Conservation (phyloP, 768 basidiomycete species). For the Trametes elegans region DNA sequence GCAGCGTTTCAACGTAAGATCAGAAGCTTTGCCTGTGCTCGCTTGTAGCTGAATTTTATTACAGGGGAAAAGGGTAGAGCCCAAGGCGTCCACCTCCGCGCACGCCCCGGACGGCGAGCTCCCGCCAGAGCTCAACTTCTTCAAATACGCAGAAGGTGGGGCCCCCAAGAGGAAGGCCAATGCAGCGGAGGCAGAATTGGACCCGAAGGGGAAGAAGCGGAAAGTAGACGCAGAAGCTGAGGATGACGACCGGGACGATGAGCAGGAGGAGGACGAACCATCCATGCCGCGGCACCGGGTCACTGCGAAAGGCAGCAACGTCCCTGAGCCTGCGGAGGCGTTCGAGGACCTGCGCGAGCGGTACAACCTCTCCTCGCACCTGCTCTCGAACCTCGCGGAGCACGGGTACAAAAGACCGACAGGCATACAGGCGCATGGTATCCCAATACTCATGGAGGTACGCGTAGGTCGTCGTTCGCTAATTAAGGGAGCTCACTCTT, state of each 20-base stretch:
- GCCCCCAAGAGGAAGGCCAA: slow-evolving; percentile 50
- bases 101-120: slow-evolving; percentile 46
- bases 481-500: background rate
- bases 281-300: slow-evolving; percentile 57
- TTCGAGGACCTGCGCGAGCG: slow-evolving; percentile 60
- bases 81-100: slow-evolving; percentile 17
- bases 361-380: slow-evolving; percentile 54
- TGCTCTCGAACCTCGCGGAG: slow-evolving; percentile 62
- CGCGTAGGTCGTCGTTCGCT: slow-evolving; percentile 18
- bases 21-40: background rate
- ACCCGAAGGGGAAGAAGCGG: slow-evolving; percentile 27
- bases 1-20: slow-evolving; percentile 60
- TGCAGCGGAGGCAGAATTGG: slow-evolving; percentile 5
- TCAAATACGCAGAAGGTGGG: slow-evolving; percentile 73
- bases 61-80: slow-evolving; percentile 8
- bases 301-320: slow-evolving; percentile 66
- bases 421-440: slow-evolving; percentile 75
- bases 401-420: slow-evolving; percentile 70
- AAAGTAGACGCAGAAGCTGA: slow-evolving; percentile 31
- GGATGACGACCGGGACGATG: slow-evolving; percentile 18
- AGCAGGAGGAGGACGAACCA: slow-evolving; percentile 26
- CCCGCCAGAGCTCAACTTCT: slow-evolving; percentile 85
- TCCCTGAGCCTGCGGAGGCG: slow-evolving; percentile 55
- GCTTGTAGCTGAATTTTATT: slow-evolving; percentile 1
- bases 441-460: slow-evolving; percentile 80